phyloP scores from a whole-genome alignment of 805 yeast genomes.

The Yarrowia yakushimensis region DNA sequence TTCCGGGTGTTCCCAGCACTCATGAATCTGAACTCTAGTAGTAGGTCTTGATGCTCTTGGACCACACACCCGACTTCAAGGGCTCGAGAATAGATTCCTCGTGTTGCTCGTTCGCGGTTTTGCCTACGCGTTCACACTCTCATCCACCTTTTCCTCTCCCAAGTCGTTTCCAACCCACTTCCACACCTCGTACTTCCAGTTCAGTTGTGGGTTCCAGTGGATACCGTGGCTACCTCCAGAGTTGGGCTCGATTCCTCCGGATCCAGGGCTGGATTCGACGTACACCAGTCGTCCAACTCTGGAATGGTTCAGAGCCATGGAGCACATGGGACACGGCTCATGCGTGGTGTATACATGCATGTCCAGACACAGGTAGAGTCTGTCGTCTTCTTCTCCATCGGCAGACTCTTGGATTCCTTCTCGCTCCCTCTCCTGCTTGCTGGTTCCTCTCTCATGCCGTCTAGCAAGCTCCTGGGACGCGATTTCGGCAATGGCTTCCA shows the following conservation, averaged over 20 bases:
- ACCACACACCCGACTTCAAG: too few species aligned
- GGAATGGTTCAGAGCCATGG: conserved; percentile 94
- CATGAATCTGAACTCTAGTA: too few species aligned
- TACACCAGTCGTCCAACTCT: conserved; percentile 69
- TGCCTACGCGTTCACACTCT: background rate
- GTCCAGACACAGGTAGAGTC: conserved; percentile 66
- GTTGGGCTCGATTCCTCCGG: conserved; percentile 54
- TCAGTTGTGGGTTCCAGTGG: conserved; percentile 69
- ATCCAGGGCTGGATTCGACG: conserved; percentile 45
- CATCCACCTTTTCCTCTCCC: background rate
- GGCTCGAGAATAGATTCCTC: too few species aligned
- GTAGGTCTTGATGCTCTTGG: background rate
- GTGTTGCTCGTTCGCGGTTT: too few species aligned
- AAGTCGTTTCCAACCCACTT: conserved; percentile 45
- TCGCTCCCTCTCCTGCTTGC: background rate
- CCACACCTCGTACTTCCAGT: conserved; percentile 87
- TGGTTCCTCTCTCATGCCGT: conserved; percentile 34
- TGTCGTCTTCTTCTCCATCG: conserved; percentile 25
- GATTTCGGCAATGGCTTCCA: conserved; percentile 63
- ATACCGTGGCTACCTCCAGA: conserved; percentile 70
- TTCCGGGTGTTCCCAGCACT: background rate
- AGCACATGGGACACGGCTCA: conserved; percentile 96
- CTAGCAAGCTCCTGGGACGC: conserved; percentile 52
- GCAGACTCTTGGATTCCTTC: background rate
- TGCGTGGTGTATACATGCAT: conserved; percentile 82